Base-by-base conservation (phyloP, 768 basidiomycete species). In the Tulasnella sp. region DNA sequence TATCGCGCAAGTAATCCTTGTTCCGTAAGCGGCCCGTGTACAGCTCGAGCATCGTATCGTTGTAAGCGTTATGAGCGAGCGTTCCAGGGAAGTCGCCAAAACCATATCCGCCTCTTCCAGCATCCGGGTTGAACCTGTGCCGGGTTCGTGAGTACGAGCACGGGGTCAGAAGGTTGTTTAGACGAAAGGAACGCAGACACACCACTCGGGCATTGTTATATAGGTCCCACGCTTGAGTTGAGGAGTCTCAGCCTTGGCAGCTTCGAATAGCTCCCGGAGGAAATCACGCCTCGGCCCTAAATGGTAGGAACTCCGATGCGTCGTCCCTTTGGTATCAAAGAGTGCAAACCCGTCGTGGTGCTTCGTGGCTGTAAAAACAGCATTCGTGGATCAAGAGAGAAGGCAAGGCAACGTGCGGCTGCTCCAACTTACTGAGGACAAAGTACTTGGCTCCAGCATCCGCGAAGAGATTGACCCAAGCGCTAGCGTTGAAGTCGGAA, bases 361-460 rank as follows among this genome's bases (percentile, higher is more conserved):
- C 75, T 80, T 82, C 75, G 78, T 63, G 2, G 21, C 19, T 53
- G n/a, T 12, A 7, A 42, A 44, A 41, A 38, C 7, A n/a, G n/a
- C 27, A 19, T 9, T 17, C n/a, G n/a, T n/a, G n/a, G n/a, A n/a
- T n/a, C n/a, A n/a, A n/a, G n/a, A 19, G 58, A 15, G 2, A 17
- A 19, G 52, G 43, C 30, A n/a, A 22, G 43, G 57, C 10, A 7
- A n/a, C n/a, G n/a, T n/a, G n/a, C n/a, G n/a, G n/a, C n/a, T n/a
- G n/a, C n/a, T n/a, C n/a, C n/a, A n/a, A n/a, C n/a, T n/a, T n/a
- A 5, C 78, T 77, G 34, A 80, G 68, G 21, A 82, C 80, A 61
- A 82, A 81, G 62, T 82, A 82, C 64, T 79, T 81, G 1, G 81
- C 81, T 1, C 81, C 81, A 0, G 79, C 77, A 30, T 72, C 71